These are phyloP conservation scores for Urtica urens DNA, from an alignment of 306 rosid species.

Conservation along the genomic window DNA sequence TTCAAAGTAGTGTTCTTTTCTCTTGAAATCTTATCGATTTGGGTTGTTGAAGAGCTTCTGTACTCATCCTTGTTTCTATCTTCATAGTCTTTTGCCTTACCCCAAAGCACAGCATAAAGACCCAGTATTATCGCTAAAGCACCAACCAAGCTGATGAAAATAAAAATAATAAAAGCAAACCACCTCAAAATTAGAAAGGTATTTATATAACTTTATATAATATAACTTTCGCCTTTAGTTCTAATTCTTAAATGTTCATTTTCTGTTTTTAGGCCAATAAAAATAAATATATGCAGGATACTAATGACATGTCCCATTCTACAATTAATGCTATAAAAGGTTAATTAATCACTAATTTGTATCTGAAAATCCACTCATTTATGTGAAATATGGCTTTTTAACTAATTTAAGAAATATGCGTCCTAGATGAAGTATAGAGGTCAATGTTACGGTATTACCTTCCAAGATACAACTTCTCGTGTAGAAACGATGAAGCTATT, in stretches of 20 bases:
- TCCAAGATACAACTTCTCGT: conserved; percentile 46
- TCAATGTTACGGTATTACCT: conserved; percentile 23
- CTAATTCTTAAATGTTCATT: no score
- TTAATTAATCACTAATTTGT: no score
- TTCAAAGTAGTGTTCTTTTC: background rate
- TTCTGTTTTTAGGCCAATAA: no score
- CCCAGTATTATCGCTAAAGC: conserved; percentile 44
- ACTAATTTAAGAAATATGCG: no score
- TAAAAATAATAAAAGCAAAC: background rate
- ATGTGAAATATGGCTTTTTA: no score
- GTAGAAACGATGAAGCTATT: conserved; percentile 28
- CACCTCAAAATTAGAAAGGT: background rate
- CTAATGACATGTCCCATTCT: no score
- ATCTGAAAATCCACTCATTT: no score
- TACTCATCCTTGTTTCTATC: conserved; percentile 17
- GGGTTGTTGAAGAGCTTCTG: conserved; percentile 7
- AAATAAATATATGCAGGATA: no score
- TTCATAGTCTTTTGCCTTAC: conserved; percentile 46
- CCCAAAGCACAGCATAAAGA: conserved; percentile 56
- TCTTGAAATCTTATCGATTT: background rate
- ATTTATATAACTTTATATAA: no score
- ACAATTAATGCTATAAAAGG: no score
- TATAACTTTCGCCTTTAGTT: no score
- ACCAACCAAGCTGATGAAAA: conserved; percentile 39
- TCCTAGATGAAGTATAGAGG: no score